Conservation (phyloP, 352 stramenopile genomes). For the Phytopythium aichiense region DNA sequence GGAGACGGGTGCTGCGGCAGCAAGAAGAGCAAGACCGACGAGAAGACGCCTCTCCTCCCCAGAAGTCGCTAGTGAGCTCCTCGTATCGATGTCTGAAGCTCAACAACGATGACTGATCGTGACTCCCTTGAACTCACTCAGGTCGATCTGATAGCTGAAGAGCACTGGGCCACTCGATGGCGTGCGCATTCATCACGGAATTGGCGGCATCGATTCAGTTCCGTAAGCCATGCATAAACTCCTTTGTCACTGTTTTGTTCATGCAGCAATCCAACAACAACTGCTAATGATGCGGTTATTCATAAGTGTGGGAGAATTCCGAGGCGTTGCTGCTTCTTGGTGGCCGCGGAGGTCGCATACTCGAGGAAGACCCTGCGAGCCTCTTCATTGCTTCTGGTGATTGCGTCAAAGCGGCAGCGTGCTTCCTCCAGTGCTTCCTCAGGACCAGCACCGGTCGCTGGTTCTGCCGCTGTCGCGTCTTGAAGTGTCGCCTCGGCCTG, state of each 20-base stretch:
- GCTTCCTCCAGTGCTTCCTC: conserved; percentile 18
- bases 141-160: neutral
- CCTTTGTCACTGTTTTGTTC: neutral
- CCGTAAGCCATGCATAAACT: neutral
- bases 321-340: neutral
- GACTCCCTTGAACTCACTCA: neutral
- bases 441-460: neutral
- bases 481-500: neutral
- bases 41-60: conserved; percentile 5
- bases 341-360: conserved; percentile 15
- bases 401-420: conserved; percentile 33
- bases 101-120: neutral
- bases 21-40: neutral
- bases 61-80: neutral
- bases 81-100: neutral
- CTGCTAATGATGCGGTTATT: neutral
- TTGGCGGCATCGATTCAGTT: neutral
- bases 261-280: neutral
- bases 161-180: neutral
- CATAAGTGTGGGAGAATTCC: neutral
- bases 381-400: conserved; percentile 18
- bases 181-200: neutral
- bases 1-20: neutral
- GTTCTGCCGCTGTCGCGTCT: neutral
- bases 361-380: conserved; percentile 24